Base-by-base conservation (phyloP, 169 alveolate species). In the Plasmodium vinckei region DNA sequence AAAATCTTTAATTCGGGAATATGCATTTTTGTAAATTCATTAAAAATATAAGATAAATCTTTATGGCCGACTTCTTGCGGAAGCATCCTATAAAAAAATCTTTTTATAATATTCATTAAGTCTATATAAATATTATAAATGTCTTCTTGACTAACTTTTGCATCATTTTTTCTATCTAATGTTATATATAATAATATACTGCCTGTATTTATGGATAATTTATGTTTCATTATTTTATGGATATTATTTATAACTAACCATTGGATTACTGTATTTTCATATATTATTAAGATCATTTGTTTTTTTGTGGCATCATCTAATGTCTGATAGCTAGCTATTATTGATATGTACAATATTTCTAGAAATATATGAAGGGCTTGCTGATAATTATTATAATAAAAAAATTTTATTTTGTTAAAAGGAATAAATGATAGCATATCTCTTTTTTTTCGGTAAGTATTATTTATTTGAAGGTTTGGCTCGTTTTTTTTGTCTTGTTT, bases 171-270 rank as follows among this genome's bases (percentile, higher is more conserved):
- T 56, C 46, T 77, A 7, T 77, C 56, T 71, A 82, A 60, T 13
- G 72, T 53, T 49, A 82, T 59, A 33, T 82, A 67, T 33, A 69
- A 39, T 27, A 82, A 47, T 42, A 82, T 82, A 27, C 72, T 51
- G 47, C 57, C 90, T 6, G 42, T 68, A 17, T 82, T 82, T 12
- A 68, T 10, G 63, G 72, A 56, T 71, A 82, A 19, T 25, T 68
- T 69, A 60, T 82, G 69, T 51, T 71, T 33, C 86, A 82, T 82
- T 67, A 82, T 68, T 69, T 82, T 82, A 56, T 70, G 44, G 21
- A 82, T 67, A 68, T 53, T 56, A 33, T 82, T 82, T 56, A 82
- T 27, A 68, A 63, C 46, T 72, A 69, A 54, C 90, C 90, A 82
- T 17, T 82, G 90, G 27, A 65, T 69, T 68, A 82, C 13, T 27